phyloP scores from a whole-genome alignment of 2,329 filamentous ascomycete genomes.

The Tolypocladium paradoxum region DNA sequence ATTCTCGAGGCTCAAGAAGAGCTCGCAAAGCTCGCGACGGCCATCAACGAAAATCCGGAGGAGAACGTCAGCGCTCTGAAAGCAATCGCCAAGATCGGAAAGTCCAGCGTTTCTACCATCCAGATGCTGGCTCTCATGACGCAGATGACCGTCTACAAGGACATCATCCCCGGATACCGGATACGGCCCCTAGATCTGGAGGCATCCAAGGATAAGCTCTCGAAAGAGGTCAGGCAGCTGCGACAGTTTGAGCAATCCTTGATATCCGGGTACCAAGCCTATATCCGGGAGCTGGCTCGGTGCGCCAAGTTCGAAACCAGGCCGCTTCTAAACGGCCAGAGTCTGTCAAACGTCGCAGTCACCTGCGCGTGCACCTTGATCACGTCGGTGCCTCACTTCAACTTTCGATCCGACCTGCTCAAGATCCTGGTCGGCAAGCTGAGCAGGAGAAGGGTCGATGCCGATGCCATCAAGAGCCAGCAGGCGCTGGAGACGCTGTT shows the following conservation, averaged over 20 bases:
- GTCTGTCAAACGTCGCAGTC: constrained; percentile 64
- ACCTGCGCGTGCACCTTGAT: constrained; percentile 77
- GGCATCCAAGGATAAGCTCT: constrained; percentile 66
- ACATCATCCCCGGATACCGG: constrained; percentile 90
- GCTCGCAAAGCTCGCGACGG: constrained; percentile 67
- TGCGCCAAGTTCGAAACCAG: constrained; percentile 48
- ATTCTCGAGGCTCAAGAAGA: constrained; percentile 86
- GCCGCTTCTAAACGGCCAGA: constrained; percentile 28
- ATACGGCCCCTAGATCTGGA: constrained; percentile 76
- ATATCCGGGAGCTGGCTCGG: constrained; percentile 64
- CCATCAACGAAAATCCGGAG: constrained; percentile 86
- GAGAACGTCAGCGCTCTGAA: constrained; percentile 77
- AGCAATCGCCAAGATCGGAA: constrained; percentile 61
- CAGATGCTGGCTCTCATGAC: constrained; percentile 80
- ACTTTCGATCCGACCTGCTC: constrained; percentile 80
- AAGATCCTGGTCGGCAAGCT: constrained; percentile 81
- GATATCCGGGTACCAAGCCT: constrained; percentile 73
- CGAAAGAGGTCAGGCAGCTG: constrained; percentile 79
- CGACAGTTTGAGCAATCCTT: constrained; percentile 81
- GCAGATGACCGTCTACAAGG: constrained; percentile 85
- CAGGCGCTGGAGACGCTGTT: constrained; percentile 75
- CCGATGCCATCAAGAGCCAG: constrained; percentile 66
- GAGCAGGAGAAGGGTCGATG: constrained; percentile 59
- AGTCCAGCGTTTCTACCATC: constrained; percentile 59
- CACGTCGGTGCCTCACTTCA: constrained; percentile 85